Base-by-base conservation (phyloP, 805 yeast species). In the Ogataea trehaloabstinens region DNA sequence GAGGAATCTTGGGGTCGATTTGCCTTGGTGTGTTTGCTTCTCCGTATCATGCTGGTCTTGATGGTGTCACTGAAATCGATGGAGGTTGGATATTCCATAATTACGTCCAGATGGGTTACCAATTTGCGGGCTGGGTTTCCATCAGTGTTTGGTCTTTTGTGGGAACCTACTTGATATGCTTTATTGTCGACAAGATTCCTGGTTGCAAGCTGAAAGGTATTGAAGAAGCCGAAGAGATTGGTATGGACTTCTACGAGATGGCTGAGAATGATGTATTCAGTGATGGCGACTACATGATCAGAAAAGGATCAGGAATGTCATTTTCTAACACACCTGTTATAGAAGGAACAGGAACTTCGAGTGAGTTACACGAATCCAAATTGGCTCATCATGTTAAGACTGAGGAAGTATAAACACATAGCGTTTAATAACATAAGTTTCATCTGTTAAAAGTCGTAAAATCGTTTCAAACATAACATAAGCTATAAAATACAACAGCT, bases 211-310 rank as follows among this genome's bases (percentile, higher is more conserved):
- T 75, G 47, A 68, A 74, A 53, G 73, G 68, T 6, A 32, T 59
- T 16, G 67, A 59, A 15, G 76, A 68, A 46, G 75, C 61, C 17
- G 80, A 75, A 54, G 69, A 64, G 29, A 61, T 69, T 67, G 80
- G 80, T 22, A 66, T 74, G 66, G 80, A 74, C 49, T 48, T 63
- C 35, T 65, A 49, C 36, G 78, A 74, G 48, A 70, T 74, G 74
- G 70, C 70, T n/a, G 80, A 74, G 39, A 51, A 62, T 20, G 74
- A 70, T 47, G 63, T 65, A 27, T 60, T 42, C 6, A 38, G 39
- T 15, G 52, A 51, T 33, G 45, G 35, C 22, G 37, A 40, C 27
- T 41, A 35, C 17, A 45, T 40, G 18, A 37, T 28, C 11, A 41
- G 45, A 29, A 36, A 41, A 24, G 27, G 31, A 7, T 44, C 53